Conservation (phyloP, 169 alveolate genomes). For the Eimeria sp. region DNA sequence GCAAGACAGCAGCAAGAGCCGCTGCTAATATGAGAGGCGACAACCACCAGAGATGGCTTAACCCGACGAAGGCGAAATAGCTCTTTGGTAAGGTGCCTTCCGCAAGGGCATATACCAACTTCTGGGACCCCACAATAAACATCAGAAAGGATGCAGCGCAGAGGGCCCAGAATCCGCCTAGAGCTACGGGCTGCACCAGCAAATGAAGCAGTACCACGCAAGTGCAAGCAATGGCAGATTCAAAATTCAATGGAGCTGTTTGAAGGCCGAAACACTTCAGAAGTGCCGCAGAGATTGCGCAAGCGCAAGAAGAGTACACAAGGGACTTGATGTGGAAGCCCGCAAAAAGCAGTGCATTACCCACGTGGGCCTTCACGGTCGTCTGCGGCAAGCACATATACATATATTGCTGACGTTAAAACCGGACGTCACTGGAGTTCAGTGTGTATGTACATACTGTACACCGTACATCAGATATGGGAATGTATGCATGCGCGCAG, state of each 20-base stretch:
- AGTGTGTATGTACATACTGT: not conserved
- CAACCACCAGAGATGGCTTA: constrained; percentile 39
- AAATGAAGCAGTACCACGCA: constrained; percentile 27
- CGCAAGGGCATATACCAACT: constrained; percentile 44
- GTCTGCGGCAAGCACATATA: not conserved
- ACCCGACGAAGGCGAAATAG: constrained; percentile 22
- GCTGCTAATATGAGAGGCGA: constrained; percentile 49
- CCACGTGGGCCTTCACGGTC: constrained; percentile 51
- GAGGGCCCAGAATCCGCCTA: constrained; percentile 56
- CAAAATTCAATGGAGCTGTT: constrained; percentile 9
- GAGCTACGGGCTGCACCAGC: constrained; percentile 47
- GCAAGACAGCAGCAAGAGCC: constrained; percentile 38
- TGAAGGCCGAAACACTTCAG: constrained; percentile 49
- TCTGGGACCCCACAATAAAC: constrained; percentile 44
- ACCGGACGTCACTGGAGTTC: too few relatives aligned
- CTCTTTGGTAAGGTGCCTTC: constrained; percentile 21
- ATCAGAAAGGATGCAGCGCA: constrained; percentile 48
- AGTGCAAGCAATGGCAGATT: not conserved
- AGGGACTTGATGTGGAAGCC: constrained; percentile 34
- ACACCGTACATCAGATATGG: not conserved
- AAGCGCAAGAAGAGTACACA: constrained; percentile 18
- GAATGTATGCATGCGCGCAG: not conserved
- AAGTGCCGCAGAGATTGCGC: constrained; percentile 50
- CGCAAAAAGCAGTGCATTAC: constrained; percentile 38
- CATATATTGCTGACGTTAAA: not conserved